Conservation (phyloP, 2,329 filamentous ascomycete genomes). For the Nemania diffusa region DNA sequence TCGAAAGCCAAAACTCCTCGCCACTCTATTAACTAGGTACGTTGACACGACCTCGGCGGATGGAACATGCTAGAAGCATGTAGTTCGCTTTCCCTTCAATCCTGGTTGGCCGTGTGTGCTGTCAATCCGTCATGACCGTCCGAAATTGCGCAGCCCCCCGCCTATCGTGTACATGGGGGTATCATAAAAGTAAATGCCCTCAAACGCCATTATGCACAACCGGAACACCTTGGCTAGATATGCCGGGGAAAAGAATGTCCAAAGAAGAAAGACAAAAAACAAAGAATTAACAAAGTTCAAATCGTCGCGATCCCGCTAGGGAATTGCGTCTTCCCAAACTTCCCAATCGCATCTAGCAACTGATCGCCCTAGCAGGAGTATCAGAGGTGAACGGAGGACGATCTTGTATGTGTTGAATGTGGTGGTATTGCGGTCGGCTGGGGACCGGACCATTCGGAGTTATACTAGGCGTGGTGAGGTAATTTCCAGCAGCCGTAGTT, state of each 20-base stretch:
- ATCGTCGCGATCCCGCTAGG: neutral
- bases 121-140: slow-evolving; percentile 19
- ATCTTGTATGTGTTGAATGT: slow-evolving; percentile 56
- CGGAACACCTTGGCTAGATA: slow-evolving; percentile 34
- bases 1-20: slow-evolving; percentile 9
- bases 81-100: slow-evolving; percentile 16
- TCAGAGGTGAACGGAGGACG: slow-evolving; percentile 63
- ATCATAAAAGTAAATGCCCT: slow-evolving; percentile 28
- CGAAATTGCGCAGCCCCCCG: slow-evolving; percentile 23
- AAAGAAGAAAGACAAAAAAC: slow-evolving; percentile 17
- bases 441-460: slow-evolving; percentile 36
- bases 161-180: slow-evolving; percentile 36
- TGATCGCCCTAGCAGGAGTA: slow-evolving; percentile 61
- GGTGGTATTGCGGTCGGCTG: slow-evolving; percentile 44
- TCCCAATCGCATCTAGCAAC: slow-evolving; percentile 45
- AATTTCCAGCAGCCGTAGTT: slow-evolving; percentile 48
- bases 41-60: neutral
- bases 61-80: neutral
- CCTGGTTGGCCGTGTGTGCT: slow-evolving; percentile 11
- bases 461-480: slow-evolving; percentile 59
- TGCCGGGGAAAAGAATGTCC: slow-evolving; percentile 29
- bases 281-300: neutral
- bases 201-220: slow-evolving; percentile 31
- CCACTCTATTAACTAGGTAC: slow-evolving; percentile 16
- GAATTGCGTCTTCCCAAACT: neutral